Evolutionary conservation across 1,139 yeast genomes (phyloP).

Genomic region (Geotrichum phurueaensis): DNA sequence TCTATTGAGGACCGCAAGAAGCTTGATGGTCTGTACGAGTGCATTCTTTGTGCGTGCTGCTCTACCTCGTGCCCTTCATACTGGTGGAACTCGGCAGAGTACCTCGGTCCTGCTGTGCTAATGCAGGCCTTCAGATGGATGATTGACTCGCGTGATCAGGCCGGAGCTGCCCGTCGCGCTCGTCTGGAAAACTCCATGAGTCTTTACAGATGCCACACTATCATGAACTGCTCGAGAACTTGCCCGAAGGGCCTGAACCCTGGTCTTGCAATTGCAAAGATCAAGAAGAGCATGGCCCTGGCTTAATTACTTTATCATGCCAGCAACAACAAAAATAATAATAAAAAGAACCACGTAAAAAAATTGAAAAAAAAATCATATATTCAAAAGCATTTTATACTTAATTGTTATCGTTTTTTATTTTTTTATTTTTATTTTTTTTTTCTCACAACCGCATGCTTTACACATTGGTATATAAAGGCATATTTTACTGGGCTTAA

Average conservation of each 20-base stretch:
- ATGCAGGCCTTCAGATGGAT: constrained; percentile 99
- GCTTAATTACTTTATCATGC: constrained; percentile 6
- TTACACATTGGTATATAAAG: too few species aligned
- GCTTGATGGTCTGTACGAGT: constrained; percentile 94
- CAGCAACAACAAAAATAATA: too few species aligned
- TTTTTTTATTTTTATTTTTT: too few species aligned
- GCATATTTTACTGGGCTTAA: too few species aligned
- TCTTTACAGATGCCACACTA: constrained; percentile 96
- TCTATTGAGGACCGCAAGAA: constrained; percentile 90
- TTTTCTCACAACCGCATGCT: too few species aligned
- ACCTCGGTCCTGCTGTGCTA: constrained; percentile 95
- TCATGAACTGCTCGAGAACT: constrained; percentile 95
- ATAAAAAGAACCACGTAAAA: too few species aligned
- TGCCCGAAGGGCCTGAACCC: constrained; percentile 99
- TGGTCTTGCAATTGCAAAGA: constrained; percentile 94
- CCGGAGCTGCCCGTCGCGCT: constrained; percentile 71
- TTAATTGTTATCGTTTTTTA: too few species aligned
- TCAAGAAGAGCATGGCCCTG: constrained; percentile 89
- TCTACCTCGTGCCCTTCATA: constrained; percentile 98
- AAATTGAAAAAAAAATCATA: too few species aligned
- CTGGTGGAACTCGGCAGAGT: constrained; percentile 99
- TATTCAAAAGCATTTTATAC: too few species aligned
- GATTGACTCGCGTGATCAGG: constrained; percentile 94
- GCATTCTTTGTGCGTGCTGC: constrained; percentile 98
- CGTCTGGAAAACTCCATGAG: constrained; percentile 97